Evolutionary conservation across 176 grass and related monocot genomes (phyloP).

Genomic region (Aegilops speltoides): DNA sequence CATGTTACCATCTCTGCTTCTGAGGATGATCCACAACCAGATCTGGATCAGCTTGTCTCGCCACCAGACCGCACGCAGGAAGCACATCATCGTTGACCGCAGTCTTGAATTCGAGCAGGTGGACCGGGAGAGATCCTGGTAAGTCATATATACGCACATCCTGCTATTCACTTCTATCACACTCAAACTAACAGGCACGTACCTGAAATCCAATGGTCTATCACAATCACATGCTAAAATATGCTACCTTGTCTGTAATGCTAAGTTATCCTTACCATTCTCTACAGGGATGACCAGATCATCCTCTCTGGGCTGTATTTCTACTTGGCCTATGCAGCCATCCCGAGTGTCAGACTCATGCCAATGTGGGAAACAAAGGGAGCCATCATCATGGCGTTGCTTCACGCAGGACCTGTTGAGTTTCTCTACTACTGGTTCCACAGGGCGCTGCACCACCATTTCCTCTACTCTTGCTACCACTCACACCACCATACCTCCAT

Average conservation of each 20-base stretch:
- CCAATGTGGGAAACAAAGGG: constrained; percentile 71
- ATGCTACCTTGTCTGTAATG: not conserved
- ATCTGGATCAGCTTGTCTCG: constrained; percentile 82
- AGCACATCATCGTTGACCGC: constrained; percentile 72
- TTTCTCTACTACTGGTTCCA: constrained; percentile 98
- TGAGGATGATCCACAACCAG: constrained; percentile 78
- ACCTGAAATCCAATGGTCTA: not conserved
- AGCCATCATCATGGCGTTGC: constrained; percentile 41
- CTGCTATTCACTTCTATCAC: not conserved
- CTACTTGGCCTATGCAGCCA: constrained; percentile 39
- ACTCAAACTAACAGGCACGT: not conserved
- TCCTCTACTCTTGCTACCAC: constrained; percentile 83
- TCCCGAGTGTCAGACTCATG: constrained; percentile 26
- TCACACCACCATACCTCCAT: constrained; percentile 85
- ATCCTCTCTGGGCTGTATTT: constrained; percentile 56
- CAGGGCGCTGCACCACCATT: constrained; percentile 87
- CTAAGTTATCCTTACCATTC: not conserved
- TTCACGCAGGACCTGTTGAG: constrained; percentile 69
- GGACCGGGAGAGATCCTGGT: constrained; percentile 84
- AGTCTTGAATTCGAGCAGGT: constrained; percentile 88
- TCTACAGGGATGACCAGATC: constrained; percentile 88
- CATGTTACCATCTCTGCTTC: constrained; percentile 46
- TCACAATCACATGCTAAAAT: not conserved
- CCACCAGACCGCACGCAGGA: constrained; percentile 75
- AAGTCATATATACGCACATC: not conserved